Conservation (phyloP, 2,329 filamentous ascomycete genomes). For the Chalaropsis ovoidea region DNA sequence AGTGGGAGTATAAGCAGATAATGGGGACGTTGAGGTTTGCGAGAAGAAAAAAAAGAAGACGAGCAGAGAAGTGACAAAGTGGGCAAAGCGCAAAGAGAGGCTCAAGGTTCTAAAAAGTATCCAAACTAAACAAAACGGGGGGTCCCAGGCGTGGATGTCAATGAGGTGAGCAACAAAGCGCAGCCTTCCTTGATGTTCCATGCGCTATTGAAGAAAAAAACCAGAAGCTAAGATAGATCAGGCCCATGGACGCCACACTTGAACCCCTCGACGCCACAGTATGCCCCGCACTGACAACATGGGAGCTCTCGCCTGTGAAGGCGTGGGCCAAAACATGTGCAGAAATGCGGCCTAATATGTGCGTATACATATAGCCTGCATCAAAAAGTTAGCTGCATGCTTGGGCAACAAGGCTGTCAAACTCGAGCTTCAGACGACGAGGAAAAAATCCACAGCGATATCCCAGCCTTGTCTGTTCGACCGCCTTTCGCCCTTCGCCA, state of each 20-base stretch:
- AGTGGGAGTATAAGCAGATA: not conserved
- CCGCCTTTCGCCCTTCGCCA: constrained; percentile 4
- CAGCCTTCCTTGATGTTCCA: constrained; percentile 10
- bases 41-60: constrained; percentile 6
- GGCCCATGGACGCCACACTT: constrained; percentile 5
- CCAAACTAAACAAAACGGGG: constrained; percentile 6
- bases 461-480: constrained; percentile 17
- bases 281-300: constrained; percentile 13
- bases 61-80: not conserved
- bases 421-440: not conserved
- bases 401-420: constrained; percentile 19
- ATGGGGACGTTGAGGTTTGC: not conserved
- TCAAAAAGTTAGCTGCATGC: not conserved
- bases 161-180: constrained; percentile 11
- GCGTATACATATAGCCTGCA: constrained; percentile 10
- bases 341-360: not conserved
- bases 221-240: constrained; percentile 9
- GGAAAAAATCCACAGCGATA: constrained; percentile 11
- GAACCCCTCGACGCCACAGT: constrained; percentile 21
- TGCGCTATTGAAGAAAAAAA: constrained; percentile 15
- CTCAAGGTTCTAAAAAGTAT: constrained; percentile 1
- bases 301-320: not conserved
- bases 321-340: not conserved
- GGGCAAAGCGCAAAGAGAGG: not conserved
- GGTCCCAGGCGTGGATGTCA: constrained; percentile 8